These are phyloP conservation scores for Cardiospermum halicacabum DNA, from an alignment of 345 rosid genomes.

Conservation along the genomic window DNA sequence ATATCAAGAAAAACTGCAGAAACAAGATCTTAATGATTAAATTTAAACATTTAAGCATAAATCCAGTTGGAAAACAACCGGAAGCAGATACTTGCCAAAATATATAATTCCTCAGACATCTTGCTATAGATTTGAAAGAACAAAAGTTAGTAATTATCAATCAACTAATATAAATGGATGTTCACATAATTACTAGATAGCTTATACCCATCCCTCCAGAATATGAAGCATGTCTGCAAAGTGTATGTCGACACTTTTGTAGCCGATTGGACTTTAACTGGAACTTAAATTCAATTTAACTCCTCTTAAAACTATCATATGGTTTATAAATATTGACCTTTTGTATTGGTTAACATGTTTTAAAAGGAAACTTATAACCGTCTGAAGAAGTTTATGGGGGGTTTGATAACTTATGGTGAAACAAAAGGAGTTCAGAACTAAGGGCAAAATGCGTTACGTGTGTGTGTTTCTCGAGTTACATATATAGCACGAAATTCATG, in stretches of 20 bases:
- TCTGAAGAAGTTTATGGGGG: not conserved
- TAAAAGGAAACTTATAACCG: not conserved
- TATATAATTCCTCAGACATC: not conserved
- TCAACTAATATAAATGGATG: not conserved
- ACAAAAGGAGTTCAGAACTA: not conserved
- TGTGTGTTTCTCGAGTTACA: not conserved
- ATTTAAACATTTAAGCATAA: not conserved
- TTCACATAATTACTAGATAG: not conserved
- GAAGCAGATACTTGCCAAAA: not conserved
- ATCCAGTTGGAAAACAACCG: not conserved
- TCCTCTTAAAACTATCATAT: not conserved
- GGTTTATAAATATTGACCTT: not conserved
- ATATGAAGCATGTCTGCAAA: not conserved
- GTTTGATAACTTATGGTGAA: not conserved
- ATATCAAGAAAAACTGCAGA: not conserved
- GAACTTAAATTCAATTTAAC: not conserved
- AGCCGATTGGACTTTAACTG: not conserved
- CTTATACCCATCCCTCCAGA: not conserved
- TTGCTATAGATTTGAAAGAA: not conserved
- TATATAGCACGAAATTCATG: not conserved
- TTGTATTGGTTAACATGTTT: not conserved
- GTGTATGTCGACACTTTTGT: not conserved
- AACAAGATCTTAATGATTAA: not conserved
- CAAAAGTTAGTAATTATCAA: not conserved
- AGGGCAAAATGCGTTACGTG: not conserved